Conservation (phyloP, 2,329 filamentous ascomycete species). For the Aspergillus eucalypticola region DNA sequence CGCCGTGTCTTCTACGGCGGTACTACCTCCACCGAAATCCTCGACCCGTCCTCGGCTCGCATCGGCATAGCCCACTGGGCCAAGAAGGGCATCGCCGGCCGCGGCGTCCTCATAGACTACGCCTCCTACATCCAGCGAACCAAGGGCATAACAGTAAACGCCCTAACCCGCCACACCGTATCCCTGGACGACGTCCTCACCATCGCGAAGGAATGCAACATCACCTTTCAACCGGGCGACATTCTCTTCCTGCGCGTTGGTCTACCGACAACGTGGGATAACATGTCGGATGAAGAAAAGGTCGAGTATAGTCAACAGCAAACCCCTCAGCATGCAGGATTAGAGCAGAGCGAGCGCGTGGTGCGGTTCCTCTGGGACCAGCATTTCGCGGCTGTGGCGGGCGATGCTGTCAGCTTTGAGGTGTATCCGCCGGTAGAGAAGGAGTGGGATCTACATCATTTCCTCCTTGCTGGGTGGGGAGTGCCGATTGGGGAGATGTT, state of each 20-base stretch:
- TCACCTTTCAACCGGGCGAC: slow-evolving; percentile 39
- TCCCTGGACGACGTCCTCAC: slow-evolving; percentile 38
- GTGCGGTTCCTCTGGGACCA: slow-evolving; percentile 62
- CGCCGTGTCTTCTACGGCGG: slow-evolving; percentile 40
- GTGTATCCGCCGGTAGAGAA: slow-evolving; percentile 44
- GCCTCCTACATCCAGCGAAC: slow-evolving; percentile 35
- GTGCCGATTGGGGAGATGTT: slow-evolving; percentile 45
- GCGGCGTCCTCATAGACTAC: slow-evolving; percentile 45
- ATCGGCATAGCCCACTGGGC: slow-evolving; percentile 44
- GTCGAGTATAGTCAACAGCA: slow-evolving; percentile 33
- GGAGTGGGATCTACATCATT: slow-evolving; percentile 40
- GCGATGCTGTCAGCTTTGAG: slow-evolving; percentile 62
- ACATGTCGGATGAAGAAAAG: slow-evolving; percentile 31
- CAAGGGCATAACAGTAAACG: slow-evolving; percentile 34
- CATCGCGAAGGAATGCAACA: slow-evolving; percentile 38
- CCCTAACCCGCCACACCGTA: slow-evolving; percentile 34
- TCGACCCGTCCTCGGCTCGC: slow-evolving; percentile 31
- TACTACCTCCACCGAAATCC: slow-evolving; percentile 38
- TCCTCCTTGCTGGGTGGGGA: slow-evolving; percentile 40
- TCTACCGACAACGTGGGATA: slow-evolving; percentile 36
- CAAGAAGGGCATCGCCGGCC: slow-evolving; percentile 41
- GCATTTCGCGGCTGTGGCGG: slow-evolving; percentile 60
- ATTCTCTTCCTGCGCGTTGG: slow-evolving; percentile 44
- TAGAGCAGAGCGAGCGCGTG: slow-evolving; percentile 44
- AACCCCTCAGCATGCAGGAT: slow-evolving; percentile 36